phyloP scores from a whole-genome alignment of 768 basidiomycete species.

The Lactarius trivialis region DNA sequence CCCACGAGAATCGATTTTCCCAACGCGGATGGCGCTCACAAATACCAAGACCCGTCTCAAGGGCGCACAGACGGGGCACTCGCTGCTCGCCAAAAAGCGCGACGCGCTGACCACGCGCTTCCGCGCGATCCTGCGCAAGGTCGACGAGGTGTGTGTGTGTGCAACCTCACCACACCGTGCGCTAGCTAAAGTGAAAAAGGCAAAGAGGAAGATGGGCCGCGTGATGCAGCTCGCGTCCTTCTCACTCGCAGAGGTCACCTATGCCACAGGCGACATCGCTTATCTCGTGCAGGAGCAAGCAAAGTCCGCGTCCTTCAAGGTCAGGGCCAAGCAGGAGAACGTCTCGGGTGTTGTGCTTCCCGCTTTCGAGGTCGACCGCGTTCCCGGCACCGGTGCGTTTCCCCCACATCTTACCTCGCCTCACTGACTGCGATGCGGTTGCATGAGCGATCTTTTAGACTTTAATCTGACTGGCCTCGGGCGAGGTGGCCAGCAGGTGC shows the following conservation, averaged over 20 bases:
- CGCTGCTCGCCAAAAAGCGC: slow-evolving; percentile 92
- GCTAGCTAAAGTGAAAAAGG: slow-evolving; percentile 40
- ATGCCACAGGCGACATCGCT: slow-evolving; percentile 93
- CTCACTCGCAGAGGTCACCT: slow-evolving; percentile 97
- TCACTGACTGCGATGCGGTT: background rate
- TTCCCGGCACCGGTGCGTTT: slow-evolving; percentile 67
- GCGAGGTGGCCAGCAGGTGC: slow-evolving; percentile 92
- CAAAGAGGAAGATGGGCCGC: slow-evolving; percentile 97
- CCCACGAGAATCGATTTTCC: slow-evolving; percentile 88
- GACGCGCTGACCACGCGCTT: slow-evolving; percentile 95
- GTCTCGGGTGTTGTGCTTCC: slow-evolving; percentile 96
- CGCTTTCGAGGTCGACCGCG: slow-evolving; percentile 88
- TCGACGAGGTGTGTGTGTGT: slow-evolving; percentile 72
- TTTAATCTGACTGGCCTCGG: slow-evolving; percentile 97
- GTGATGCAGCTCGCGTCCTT: slow-evolving; percentile 99
- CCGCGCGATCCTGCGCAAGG: slow-evolving; percentile 87
- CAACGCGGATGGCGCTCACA: slow-evolving; percentile 95
- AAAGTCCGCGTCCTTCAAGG: slow-evolving; percentile 83
- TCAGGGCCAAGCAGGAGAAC: slow-evolving; percentile 95
- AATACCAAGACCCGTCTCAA: slow-evolving; percentile 88
- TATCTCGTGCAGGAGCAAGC: slow-evolving; percentile 98
- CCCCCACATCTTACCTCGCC: background rate
- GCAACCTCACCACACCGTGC: too few species aligned
- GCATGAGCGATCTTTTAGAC: slow-evolving; percentile 41
- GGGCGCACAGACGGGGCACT: slow-evolving; percentile 92